Percentiles rank a stretch among this genome's conserved stretches.
Evolutionary conservation across 176 grass and related monocot genomes (phyloP).

Genomic region (Oryza officinalis): DNA sequence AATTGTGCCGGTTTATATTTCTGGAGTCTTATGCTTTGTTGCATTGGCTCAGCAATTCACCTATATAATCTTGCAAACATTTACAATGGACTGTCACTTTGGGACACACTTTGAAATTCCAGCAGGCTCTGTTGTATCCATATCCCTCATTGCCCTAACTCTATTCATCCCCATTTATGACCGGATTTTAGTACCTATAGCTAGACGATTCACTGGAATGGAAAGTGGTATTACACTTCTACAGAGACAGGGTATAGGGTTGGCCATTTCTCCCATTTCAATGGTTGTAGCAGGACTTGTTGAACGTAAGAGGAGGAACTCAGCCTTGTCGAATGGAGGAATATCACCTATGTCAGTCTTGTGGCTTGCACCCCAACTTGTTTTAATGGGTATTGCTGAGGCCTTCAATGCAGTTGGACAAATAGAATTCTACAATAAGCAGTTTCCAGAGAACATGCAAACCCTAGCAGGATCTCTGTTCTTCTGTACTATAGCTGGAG

Average conservation of each 20-base stretch:
- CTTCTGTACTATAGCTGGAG: conserved; percentile 46
- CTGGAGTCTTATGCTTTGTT: conserved; percentile 64
- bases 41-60: conserved; percentile 67
- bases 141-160: conserved; percentile 51
- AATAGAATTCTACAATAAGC: conserved; percentile 83
- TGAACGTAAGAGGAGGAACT: conserved; percentile 62
- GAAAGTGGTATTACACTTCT: conserved; percentile 77
- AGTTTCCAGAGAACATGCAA: conserved; percentile 86
- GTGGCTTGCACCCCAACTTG: conserved; percentile 75
- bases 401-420: conserved; percentile 73
- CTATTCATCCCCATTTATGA: conserved; percentile 70
- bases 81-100: conserved; percentile 63
- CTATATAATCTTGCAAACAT: conserved; percentile 59
- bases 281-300: conserved; percentile 75
- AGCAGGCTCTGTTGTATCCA: conserved; percentile 51
- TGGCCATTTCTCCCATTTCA: conserved; percentile 50
- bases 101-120: conserved; percentile 65
- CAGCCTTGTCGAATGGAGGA: conserved; percentile 62
- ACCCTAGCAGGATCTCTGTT: conserved; percentile 65
- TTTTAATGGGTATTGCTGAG: conserved; percentile 68
- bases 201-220: conserved; percentile 47
- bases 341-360: conserved; percentile 57
- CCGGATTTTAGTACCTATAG: conserved; percentile 59
- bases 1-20: conserved; percentile 70
- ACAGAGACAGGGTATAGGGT: conserved; percentile 75